Evolutionary conservation across 2,329 filamentous ascomycete species (phyloP), one percentile per base, ranked within the genome.

Genomic region (Penicillium olsonii): DNA sequence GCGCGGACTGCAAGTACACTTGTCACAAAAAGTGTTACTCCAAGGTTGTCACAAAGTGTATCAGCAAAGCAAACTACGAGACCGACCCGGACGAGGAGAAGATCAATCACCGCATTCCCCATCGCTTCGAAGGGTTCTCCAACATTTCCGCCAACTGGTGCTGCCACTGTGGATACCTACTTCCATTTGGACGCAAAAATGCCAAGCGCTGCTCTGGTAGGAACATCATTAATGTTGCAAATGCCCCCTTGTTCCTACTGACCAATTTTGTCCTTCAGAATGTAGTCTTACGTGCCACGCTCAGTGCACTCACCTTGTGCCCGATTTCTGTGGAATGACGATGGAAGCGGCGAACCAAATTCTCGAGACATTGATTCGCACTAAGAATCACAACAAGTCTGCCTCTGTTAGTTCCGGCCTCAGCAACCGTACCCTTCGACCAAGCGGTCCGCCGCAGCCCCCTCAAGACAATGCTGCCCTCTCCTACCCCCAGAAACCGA

Each of bases 121-220:
- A 99, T 81, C 87, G 94, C 45, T 99, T 97, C 78, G 86, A 92
- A 65, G 85, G 88, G n/a, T 99, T 95, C 70, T 91, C 91, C 57
- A 99, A 99, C 66, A 89, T 99, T 75, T 94, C 92, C 14, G 94
- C 94, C 61, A 99, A 97, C 69, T 99, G 94, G 94, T 99, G 94
- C 75, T 99, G 94, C 68, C 94, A 99, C 73, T 99, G 94, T 69
- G 94, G 94, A 64, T 97, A 96, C 68, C 87, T 99, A 60, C 76
- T 99, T 42, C 92, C 94, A 0, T 88, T 99, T 68, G 94, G 94
- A 52, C 90, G 92, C 70, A 96, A 95, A 73, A 96, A 95, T 70
- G 91, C 88, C 67, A 85, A 94, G 66, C 95, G 92, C 73, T 99
- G 94, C 71, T 84, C 85, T 69, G 88, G 88, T 91, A 83, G 47